Percentiles rank a stretch among this genome's conserved stretches.
phyloP scores from a whole-genome alignment of 306 rosid genomes.

The Corylus avellana region DNA sequence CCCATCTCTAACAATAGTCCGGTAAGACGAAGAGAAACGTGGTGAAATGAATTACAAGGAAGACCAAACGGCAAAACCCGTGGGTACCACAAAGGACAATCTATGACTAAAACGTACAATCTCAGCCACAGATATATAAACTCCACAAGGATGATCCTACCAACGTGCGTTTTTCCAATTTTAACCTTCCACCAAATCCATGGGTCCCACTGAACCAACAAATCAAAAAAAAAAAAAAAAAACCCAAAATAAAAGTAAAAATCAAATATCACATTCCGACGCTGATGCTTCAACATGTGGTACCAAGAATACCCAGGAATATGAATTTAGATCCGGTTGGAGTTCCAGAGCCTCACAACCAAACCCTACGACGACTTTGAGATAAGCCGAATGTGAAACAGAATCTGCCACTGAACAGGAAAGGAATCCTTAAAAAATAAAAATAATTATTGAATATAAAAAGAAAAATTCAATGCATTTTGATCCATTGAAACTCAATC shows the following conservation, averaged over 20 bases:
- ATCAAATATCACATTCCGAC: neutral
- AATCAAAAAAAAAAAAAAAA: neutral
- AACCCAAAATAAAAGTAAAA: neutral
- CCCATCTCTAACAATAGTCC: no score
- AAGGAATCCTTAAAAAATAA: neutral
- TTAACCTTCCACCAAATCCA: slow-evolving; percentile 22
- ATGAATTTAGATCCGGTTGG: neutral
- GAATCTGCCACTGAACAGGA: slow-evolving; percentile 43
- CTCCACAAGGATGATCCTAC: slow-evolving; percentile 12
- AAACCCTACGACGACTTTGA: neutral
- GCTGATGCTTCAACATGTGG: neutral
- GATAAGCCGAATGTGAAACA: slow-evolving; percentile 53
- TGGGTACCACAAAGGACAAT: no score
- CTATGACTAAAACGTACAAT: neutral
- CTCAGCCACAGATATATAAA: slow-evolving; percentile 9
- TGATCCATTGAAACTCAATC: slow-evolving; percentile 77
- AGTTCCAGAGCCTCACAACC: neutral
- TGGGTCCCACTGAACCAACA: neutral
- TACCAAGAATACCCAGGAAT: neutral
- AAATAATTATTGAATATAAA: no score
- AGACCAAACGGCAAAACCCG: no score
- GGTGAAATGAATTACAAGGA: no score
- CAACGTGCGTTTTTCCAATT: neutral
- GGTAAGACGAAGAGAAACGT: no score
- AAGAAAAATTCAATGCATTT: slow-evolving; percentile 11